Conservation (phyloP, 208 protist genomes). For the Novymonas esmeraldas region DNA sequence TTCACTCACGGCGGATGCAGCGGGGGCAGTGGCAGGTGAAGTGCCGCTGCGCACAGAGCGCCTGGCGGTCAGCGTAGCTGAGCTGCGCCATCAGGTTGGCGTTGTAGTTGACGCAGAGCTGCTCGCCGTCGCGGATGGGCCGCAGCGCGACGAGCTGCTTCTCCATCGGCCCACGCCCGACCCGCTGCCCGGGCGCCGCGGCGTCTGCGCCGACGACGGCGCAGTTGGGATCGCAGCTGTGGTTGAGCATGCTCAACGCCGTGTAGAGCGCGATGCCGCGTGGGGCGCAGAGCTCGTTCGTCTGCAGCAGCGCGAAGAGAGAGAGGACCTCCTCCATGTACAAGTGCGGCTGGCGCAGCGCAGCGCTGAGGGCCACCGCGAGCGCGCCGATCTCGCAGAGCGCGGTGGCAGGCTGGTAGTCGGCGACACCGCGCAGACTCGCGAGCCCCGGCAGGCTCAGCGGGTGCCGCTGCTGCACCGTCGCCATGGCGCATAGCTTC, state of each 20-base stretch:
- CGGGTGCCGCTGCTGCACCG: slow-evolving; percentile 76
- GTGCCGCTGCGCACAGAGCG: slow-evolving; percentile 81
- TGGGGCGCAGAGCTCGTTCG: slow-evolving; percentile 75
- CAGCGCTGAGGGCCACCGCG: slow-evolving; percentile 58
- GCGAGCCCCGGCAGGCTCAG: slow-evolving; percentile 54
- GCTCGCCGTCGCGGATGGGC: slow-evolving; percentile 81
- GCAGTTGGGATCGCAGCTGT: slow-evolving; percentile 91
- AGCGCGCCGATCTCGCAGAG: slow-evolving; percentile 77
- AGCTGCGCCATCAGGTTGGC: slow-evolving; percentile 61
- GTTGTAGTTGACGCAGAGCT: slow-evolving; percentile 91
- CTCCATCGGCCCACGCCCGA: slow-evolving; percentile 9
- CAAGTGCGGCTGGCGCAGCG: slow-evolving; percentile 74
- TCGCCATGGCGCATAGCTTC: slow-evolving; percentile 83
- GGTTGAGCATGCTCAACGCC: slow-evolving; percentile 77
- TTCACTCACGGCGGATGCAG: slow-evolving; percentile 69
- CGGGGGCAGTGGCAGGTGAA: slow-evolving; percentile 87
- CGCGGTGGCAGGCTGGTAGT: slow-evolving; percentile 80
- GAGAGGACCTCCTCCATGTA: slow-evolving; percentile 90
- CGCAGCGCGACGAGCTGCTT: slow-evolving; percentile 56
- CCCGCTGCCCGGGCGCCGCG: neutral
- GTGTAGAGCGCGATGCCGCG: slow-evolving; percentile 74
- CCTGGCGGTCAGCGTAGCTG: slow-evolving; percentile 72
- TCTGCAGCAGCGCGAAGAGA: slow-evolving; percentile 84
- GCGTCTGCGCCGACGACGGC: slow-evolving; percentile 43
- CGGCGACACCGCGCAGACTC: slow-evolving; percentile 58